Conservation (phyloP, 225 moss, liverwort and hornwort genomes). For the Antitrichia curtipendula region DNA sequence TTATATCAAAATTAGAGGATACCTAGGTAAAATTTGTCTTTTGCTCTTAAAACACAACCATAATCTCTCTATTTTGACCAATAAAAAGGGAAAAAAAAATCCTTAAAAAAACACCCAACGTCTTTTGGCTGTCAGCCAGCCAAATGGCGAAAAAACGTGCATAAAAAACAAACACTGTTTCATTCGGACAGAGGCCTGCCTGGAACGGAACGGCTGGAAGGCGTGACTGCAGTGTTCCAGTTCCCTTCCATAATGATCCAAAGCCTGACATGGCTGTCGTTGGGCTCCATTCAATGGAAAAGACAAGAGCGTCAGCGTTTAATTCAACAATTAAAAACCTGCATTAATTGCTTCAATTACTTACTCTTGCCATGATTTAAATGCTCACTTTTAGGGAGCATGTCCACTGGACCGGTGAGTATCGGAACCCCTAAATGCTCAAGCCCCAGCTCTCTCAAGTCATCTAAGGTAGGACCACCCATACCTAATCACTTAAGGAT, state of each 20-base stretch:
- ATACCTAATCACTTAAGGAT: too few species aligned
- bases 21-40: background rate
- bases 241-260: background rate
- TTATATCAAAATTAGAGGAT: background rate
- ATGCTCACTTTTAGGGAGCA: background rate
- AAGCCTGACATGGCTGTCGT: background rate
- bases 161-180: too few species aligned
- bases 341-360: background rate
- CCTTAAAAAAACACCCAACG: background rate
- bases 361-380: background rate
- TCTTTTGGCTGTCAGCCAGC: background rate
- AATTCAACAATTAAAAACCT: background rate
- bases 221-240: background rate
- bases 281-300: background rate
- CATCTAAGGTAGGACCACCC: too few species aligned
- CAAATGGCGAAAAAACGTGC: background rate
- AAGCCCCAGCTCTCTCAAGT: background rate
- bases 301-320: background rate
- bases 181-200: too few species aligned
- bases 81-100: background rate
- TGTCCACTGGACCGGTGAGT: background rate
- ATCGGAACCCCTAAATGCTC: background rate
- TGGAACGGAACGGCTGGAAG: background rate
- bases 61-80: background rate
- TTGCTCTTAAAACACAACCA: background rate